Evolutionary conservation across 129 eudicot species (phyloP).

Genomic region (Calendula officinalis): DNA sequence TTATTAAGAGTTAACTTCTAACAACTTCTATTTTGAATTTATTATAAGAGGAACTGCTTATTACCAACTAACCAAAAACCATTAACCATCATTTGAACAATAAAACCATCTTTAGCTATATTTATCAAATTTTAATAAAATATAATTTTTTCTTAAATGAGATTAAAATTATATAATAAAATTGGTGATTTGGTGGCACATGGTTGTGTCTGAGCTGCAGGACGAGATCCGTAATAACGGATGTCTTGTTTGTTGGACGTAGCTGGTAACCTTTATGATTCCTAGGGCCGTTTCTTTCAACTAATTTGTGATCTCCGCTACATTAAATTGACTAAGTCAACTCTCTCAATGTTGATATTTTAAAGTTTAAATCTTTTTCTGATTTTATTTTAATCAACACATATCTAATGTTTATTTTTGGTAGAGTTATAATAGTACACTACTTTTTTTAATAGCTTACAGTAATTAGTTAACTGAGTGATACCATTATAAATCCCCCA

Average conservation of each 20-base stretch:
- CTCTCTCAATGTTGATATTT: slow-evolving; percentile 1
- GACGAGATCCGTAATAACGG: slow-evolving; percentile 32
- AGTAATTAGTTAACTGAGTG: not conserved
- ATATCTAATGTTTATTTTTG: too few species aligned
- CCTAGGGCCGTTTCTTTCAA: not conserved
- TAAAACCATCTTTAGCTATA: too few species aligned
- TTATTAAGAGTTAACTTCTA: too few species aligned
- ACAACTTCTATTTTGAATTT: too few species aligned
- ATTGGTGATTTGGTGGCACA: slow-evolving; percentile 19
- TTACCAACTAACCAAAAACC: too few species aligned
- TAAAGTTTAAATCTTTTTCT: not conserved
- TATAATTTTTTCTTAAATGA: too few species aligned
- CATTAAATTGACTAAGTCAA: slow-evolving; percentile 10
- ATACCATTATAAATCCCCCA: not conserved
- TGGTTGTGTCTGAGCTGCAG: slow-evolving; percentile 24
- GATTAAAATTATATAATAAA: too few species aligned
- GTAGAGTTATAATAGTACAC: too few species aligned
- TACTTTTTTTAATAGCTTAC: too few species aligned
- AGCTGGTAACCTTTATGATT: slow-evolving; percentile 12
- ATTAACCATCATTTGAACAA: too few species aligned
- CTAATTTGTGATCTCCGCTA: slow-evolving; percentile 6
- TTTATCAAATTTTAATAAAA: too few species aligned
- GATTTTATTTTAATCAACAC: not conserved
- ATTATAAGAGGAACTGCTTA: too few species aligned
- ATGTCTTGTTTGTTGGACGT: slow-evolving; percentile 27